Evolutionary conservation across 768 basidiomycete species (phyloP).

Genomic region (Holtermanniella nyarrowii): DNA sequence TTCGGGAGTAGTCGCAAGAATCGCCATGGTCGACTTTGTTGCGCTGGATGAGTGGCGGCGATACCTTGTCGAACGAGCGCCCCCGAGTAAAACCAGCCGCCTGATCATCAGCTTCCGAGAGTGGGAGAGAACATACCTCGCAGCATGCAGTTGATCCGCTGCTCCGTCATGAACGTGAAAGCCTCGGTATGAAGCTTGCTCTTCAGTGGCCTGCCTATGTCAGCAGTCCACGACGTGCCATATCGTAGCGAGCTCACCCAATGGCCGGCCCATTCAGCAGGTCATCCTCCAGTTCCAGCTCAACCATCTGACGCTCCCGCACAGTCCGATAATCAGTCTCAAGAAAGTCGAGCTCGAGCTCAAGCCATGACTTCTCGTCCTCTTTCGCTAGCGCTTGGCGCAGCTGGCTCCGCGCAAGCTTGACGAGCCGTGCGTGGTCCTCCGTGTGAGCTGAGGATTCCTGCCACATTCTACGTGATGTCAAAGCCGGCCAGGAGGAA

Average conservation of each 20-base stretch:
- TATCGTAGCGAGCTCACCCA: background rate
- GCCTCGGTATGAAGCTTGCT: slow-evolving; percentile 26
- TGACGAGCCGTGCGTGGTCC: slow-evolving; percentile 22
- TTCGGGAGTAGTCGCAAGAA: slow-evolving; percentile 2
- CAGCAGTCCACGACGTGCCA: background rate
- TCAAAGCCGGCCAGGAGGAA: background rate
- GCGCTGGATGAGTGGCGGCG: slow-evolving; percentile 7
- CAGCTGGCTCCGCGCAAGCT: slow-evolving; percentile 26
- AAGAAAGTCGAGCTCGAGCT: slow-evolving; percentile 29
- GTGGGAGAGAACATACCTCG: slow-evolving; percentile 15
- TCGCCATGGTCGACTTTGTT: slow-evolving; percentile 20
- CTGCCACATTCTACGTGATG: slow-evolving; percentile 27
- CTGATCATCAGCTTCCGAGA: background rate
- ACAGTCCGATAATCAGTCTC: slow-evolving; percentile 28
- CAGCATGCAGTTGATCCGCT: slow-evolving; percentile 34
- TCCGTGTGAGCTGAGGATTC: slow-evolving; percentile 23
- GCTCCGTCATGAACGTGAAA: slow-evolving; percentile 25
- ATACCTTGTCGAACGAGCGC: slow-evolving; percentile 11
- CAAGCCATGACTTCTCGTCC: slow-evolving; percentile 23
- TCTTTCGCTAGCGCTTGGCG: slow-evolving; percentile 25
- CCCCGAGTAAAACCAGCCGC: slow-evolving; percentile 29
- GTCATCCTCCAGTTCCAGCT: slow-evolving; percentile 33
- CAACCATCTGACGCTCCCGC: slow-evolving; percentile 30
- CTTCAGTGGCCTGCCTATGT: slow-evolving; percentile 13
- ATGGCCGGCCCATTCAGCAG: slow-evolving; percentile 17